Evolutionary conservation across 805 yeast species (phyloP), one percentile per base, ranked within the genome.

Genomic region (Saturnispora sekii): DNA sequence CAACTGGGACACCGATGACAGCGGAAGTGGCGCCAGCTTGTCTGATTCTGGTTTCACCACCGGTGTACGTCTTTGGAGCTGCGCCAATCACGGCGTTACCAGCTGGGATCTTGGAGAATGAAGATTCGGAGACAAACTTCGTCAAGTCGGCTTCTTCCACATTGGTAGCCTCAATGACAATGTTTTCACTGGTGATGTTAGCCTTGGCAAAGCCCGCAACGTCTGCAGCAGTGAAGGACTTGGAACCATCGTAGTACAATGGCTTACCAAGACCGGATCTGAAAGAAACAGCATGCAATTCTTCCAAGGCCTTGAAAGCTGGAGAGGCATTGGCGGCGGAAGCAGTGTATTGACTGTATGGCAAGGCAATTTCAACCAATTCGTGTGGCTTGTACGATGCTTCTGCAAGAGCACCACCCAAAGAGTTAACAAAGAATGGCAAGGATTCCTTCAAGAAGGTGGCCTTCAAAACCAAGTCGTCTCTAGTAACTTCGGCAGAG

Each of bases 231-330:
- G 81, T 50, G 54, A 78, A 69, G 38, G 77, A 58, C 55, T 70
- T 67, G 52, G 73, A 65, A 50, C 85, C 84, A 63, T 84, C 83
- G 62, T 76, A 85, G 63, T 74, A 74, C 58, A 86, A 72, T 52
- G 95, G 82, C 67, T 81, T 77, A 59, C 96, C 97, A 58, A 85
- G 77, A 45, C 96, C 97, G 50, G 66, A 71, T 73, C 93, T 84
- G 79, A 84, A 93, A 41, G 95, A 77, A 49, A 79, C 68, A 55
- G 78, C 77, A 69, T 85, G 90, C 61, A 87, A 76, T 54, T 79
- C 75, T 67, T 88, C 96, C 50, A 79, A 64, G 36, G 93, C 95
- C 50, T 70, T 68, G 63, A 70, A 74, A 48, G 67, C 63, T 47
- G 86, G 73, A 55, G 71, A 65, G 12, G 70, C 57, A 46, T 66